A percentile compares a stretch with the other conserved stretches of the same genome.
Conservation (phyloP, 2,329 filamentous ascomycete genomes). For the Clonostachys solani region DNA sequence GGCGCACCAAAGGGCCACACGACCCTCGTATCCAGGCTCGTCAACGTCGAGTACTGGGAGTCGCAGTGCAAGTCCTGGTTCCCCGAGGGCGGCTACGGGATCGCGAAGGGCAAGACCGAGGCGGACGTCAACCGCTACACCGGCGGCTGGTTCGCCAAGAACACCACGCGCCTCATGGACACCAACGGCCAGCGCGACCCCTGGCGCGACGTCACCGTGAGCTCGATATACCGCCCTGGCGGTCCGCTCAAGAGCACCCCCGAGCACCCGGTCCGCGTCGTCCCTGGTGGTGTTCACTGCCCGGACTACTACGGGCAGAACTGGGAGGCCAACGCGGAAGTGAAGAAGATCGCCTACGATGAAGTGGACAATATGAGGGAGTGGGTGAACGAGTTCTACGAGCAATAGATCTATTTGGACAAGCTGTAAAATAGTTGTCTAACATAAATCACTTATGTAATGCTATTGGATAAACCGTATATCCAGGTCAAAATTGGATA, state of each 20-base stretch:
- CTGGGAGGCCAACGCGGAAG: too few species aligned
- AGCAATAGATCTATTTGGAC: too few species aligned
- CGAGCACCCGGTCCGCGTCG: slow-evolving; percentile 44
- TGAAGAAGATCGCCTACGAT: too few species aligned
- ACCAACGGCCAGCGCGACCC: slow-evolving; percentile 57
- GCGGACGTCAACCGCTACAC: slow-evolving; percentile 46
- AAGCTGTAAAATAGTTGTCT: too few species aligned
- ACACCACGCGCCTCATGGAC: slow-evolving; percentile 51
- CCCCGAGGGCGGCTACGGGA: slow-evolving; percentile 46
- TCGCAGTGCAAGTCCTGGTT: slow-evolving; percentile 53
- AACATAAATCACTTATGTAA: too few species aligned
- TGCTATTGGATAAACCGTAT: too few species aligned
- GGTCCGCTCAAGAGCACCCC: slow-evolving; percentile 44
- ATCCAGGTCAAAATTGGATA: too few species aligned
- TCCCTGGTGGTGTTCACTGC: slow-evolving; percentile 51
- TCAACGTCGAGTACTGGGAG: slow-evolving; percentile 46
- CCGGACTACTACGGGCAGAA: too few species aligned
- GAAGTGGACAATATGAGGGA: too few species aligned
- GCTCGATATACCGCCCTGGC: slow-evolving; percentile 45
- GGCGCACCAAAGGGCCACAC: slow-evolving; percentile 38
- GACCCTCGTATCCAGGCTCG: slow-evolving; percentile 47
- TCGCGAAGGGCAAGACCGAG: slow-evolving; percentile 43
- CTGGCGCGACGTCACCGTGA: slow-evolving; percentile 51
- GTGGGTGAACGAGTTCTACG: too few species aligned
- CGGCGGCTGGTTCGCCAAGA: slow-evolving; percentile 47